Conservation (phyloP, 306 rosid genomes). For the Psophocarpus tetragonolobus region DNA sequence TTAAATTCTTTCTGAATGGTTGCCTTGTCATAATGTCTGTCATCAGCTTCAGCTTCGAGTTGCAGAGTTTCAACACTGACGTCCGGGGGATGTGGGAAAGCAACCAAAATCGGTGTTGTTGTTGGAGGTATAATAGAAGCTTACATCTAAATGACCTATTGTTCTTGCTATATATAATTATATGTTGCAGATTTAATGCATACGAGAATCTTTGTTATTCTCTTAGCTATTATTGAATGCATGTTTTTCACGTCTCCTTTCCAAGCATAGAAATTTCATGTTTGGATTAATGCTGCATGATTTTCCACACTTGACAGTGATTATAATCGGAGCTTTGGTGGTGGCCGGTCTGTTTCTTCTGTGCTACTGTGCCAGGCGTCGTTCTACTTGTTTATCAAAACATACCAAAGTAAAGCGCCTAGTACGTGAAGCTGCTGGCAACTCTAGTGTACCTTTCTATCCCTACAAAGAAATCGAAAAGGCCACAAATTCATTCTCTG, state of each 20-base stretch:
- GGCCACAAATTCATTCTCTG: slow-evolving; percentile 80
- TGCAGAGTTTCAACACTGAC: slow-evolving; percentile 53
- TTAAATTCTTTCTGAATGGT: slow-evolving; percentile 32
- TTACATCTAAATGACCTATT: not conserved
- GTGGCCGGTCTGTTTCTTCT: slow-evolving; percentile 51
- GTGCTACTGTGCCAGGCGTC: slow-evolving; percentile 64
- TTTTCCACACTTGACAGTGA: slow-evolving; percentile 46
- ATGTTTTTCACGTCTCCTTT: not conserved
- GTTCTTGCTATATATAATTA: not conserved
- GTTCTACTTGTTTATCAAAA: slow-evolving; percentile 65
- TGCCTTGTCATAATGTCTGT: slow-evolving; percentile 22
- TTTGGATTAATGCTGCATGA: slow-evolving; percentile 17
- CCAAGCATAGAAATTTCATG: not conserved
- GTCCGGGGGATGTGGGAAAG: slow-evolving; percentile 57
- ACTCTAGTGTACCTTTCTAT: slow-evolving; percentile 71
- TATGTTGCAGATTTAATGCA: not conserved
- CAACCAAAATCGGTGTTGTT: slow-evolving; percentile 46
- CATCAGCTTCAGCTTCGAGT: slow-evolving; percentile 32
- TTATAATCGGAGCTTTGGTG: slow-evolving; percentile 53
- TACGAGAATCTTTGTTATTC: not conserved
- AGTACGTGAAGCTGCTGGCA: slow-evolving; percentile 79
- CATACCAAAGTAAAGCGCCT: slow-evolving; percentile 67
- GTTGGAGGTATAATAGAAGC: slow-evolving; percentile 60
- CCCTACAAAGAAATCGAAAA: slow-evolving; percentile 76
- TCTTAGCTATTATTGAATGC: not conserved